Base-by-base conservation (phyloP, 441 rosid genomes). In the Syzygium malaccense region DNA sequence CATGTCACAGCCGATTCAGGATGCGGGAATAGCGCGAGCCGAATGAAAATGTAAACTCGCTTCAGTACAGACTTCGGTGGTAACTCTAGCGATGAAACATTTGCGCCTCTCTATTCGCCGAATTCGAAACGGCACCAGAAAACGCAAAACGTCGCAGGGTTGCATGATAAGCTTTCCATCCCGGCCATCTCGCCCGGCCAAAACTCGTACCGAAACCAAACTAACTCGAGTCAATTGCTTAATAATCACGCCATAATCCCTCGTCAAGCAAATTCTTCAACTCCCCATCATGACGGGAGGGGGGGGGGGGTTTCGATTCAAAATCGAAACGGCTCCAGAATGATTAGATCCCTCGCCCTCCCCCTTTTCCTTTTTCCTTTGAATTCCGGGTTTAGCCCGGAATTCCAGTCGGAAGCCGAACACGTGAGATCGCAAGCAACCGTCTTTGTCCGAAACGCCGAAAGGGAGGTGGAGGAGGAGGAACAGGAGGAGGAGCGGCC, bases 111-210 rank as follows among this genome's bases (percentile, higher is more conserved):
- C 45, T 32, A 32, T 32, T 17, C 18, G 78, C 45, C 0, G 14
- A 32, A 18, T 32, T 66, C 8, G 14, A n/a, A 14, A 32, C 1
- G 4, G 18, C 17, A n/a, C 14, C 3, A 62, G 7, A 14, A 14
- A 56, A 20, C 7, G 17, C 6, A 14, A 14, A 7, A 1, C 0
- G 11, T 19, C 75, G 5, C 1, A 4, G 1, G 9, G 18, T 17
- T 32, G 37, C 48, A 37, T 11, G 32, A 68, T 1, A 45, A 60
- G 32, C 48, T 68, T 32, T 37, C 79, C 48, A 7, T 68, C 4
- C 25, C 20, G 18, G 78, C 20, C 2, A 7, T 19, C 78, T 18
- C 45, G 14, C 45, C 14, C 7, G 7, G 48, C 79, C 48, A 33
- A 33, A 33, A 19, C 48, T 33, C 0, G 0, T 19, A 10, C 20